Conservation (phyloP, 495 filamentous ascomycete species). For the Copromyces sp. region DNA sequence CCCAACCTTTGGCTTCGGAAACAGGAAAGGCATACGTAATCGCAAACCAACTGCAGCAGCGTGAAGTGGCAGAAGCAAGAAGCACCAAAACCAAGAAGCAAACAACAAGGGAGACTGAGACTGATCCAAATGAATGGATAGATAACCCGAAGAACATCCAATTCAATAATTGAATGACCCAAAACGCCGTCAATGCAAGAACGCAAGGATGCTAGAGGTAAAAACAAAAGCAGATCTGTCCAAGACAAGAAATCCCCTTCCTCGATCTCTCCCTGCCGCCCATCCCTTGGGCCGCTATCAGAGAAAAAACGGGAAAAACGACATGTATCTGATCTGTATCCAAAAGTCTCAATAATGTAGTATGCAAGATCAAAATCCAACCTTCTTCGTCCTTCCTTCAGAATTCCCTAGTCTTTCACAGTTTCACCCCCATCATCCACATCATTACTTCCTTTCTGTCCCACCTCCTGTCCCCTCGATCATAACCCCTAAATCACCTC, state of each 20-base stretch:
- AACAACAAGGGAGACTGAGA: neutral
- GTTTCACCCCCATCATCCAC: neutral
- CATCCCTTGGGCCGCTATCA: neutral
- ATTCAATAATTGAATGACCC: neutral
- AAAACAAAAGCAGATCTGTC: neutral
- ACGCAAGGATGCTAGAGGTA: neutral
- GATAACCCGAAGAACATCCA: neutral
- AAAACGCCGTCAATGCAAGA: neutral
- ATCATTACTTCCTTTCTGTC: neutral
- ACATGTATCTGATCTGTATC: neutral
- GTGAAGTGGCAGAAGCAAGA: neutral
- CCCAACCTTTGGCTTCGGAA: no score
- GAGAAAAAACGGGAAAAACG: neutral
- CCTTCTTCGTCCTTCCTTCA: neutral
- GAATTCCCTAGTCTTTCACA: neutral
- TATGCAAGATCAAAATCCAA: neutral
- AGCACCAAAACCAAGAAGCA: neutral
- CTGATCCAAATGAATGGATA: neutral
- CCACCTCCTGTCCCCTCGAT: neutral
- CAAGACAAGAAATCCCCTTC: neutral
- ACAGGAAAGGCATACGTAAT: no score
- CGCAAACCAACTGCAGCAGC: no score
- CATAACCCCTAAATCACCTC: slow-evolving; percentile 21
- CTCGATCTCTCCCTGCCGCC: neutral
- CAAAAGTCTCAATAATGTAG: neutral